Conservation (phyloP, 176 grass and related monocot species). For the Phoenix dactylifera region DNA sequence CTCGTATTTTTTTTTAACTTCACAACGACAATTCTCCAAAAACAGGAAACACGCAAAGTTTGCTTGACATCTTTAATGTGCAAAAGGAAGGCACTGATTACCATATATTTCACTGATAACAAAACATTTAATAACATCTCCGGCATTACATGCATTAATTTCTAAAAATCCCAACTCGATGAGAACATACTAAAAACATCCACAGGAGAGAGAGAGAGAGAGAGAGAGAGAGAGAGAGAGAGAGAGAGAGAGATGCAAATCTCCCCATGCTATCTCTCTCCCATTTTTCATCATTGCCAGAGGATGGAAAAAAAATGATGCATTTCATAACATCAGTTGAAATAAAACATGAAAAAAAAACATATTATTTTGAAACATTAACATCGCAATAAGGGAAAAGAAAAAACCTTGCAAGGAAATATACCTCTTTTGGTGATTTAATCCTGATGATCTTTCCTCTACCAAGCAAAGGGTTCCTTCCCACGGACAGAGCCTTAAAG, state of each 20-base stretch:
- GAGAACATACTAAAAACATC: too few relatives aligned
- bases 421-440: not conserved
- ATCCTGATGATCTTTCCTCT: slow-evolving; percentile 1
- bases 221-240: too few relatives aligned
- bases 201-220: too few relatives aligned
- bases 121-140: too few relatives aligned
- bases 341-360: not conserved
- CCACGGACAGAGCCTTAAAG: not conserved
- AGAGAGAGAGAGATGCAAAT: not conserved
- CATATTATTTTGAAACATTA: not conserved
- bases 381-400: not conserved
- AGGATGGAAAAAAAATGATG: not conserved
- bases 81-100: too few relatives aligned
- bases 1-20: too few relatives aligned
- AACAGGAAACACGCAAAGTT: too few relatives aligned
- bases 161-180: too few relatives aligned
- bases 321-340: not conserved
- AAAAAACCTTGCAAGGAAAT: not conserved
- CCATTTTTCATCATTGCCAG: not conserved
- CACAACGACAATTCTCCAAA: too few relatives aligned
- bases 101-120: too few relatives aligned
- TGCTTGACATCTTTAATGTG: too few relatives aligned
- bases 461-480: not conserved
- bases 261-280: not conserved
- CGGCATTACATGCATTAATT: too few relatives aligned